Evolutionary conservation across 768 basidiomycete species (phyloP), one percentile per base, ranked within the genome.

Genomic region (Galerina marginata): DNA sequence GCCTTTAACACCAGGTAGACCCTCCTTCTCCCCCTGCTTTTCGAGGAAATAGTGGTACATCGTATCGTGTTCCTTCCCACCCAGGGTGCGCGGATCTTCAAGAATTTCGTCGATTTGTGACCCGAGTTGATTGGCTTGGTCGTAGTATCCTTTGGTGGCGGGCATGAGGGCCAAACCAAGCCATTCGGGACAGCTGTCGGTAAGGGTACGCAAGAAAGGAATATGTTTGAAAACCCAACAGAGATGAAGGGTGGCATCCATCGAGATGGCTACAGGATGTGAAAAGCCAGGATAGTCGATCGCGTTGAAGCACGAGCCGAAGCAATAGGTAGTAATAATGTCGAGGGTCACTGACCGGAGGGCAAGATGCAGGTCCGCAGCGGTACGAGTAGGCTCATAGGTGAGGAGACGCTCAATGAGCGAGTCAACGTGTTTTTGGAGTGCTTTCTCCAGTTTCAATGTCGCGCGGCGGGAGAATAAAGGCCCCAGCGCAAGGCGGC

Each of bases 391-490:
- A n/a, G 51, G 29, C 36, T 45, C 47, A 51, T 59, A 54, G n/a
- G 48, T 43, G 6, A 38, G 10, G 25, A 64, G 56, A 6, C 67
- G 38, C 10, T 33, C 39, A 6, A 73, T 58, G 50, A 77, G 66
- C 14, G 61, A 59, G 29, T 75, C 59, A 4, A 72, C 75, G 53
- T 63, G 70, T 7, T 72, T 58, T 50, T 72, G 73, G 16, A 77
- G 56, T 33, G 66, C 49, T 6, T 58, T 44, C 45, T 77, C 75
- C 7, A 74, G 59, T n/a, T 69, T 65, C 12, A 77, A 57, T 23
- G 73, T 72, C 9, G 73, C 70, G 0, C 71, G 63, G n/a, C 77
- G 69, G 9, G 75, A 77, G 64, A 77, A 78, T 14, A 75, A 47
- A 9, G 75, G 74, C 0, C 63, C 65, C 14, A 78, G 40, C 16